Conservation (phyloP, 1,284 basidiomycete species). For the Fistulinella cinereoalba region DNA sequence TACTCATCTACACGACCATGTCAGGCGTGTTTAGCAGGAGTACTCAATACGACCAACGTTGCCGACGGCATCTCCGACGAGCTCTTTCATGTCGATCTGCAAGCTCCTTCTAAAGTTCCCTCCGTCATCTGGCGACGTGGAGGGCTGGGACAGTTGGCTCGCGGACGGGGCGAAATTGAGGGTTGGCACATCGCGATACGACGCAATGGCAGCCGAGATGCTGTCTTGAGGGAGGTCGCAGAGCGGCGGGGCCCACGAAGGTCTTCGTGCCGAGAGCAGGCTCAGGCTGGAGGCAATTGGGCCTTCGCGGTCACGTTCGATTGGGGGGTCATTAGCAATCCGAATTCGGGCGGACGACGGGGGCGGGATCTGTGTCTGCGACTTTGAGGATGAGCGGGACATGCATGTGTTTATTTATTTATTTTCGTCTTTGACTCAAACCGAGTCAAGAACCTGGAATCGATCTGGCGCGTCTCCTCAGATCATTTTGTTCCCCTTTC, state of each 20-base stretch:
- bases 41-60: conserved; percentile 52
- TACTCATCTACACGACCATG: conserved; percentile 60
- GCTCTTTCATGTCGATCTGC: conserved; percentile 72
- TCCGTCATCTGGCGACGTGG: conserved; percentile 50
- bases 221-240: conserved; percentile 28
- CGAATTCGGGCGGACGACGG: conserved; percentile 21
- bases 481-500: not conserved
- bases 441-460: not conserved
- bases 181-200: conserved; percentile 30
- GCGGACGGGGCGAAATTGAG: conserved; percentile 19
- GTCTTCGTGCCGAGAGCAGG: conserved; percentile 32
- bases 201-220: conserved; percentile 19
- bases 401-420: conserved; percentile 4
- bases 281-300: conserved; percentile 30
- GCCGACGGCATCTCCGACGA: conserved; percentile 78
- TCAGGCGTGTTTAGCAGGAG: not conserved
- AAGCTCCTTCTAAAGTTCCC: conserved; percentile 55
- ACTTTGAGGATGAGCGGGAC: conserved; percentile 29
- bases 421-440: not conserved
- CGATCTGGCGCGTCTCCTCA: conserved; percentile 10
- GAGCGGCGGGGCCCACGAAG: conserved; percentile 34
- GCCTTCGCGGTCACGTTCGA: conserved; percentile 25
- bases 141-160: conserved; percentile 17
- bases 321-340: conserved; percentile 15
- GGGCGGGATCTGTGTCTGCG: conserved; percentile 8